Evolutionary conservation across 176 grass and related monocot species (phyloP), one percentile per base, ranked within the genome.

Genomic region (Elymus sibiricus): DNA sequence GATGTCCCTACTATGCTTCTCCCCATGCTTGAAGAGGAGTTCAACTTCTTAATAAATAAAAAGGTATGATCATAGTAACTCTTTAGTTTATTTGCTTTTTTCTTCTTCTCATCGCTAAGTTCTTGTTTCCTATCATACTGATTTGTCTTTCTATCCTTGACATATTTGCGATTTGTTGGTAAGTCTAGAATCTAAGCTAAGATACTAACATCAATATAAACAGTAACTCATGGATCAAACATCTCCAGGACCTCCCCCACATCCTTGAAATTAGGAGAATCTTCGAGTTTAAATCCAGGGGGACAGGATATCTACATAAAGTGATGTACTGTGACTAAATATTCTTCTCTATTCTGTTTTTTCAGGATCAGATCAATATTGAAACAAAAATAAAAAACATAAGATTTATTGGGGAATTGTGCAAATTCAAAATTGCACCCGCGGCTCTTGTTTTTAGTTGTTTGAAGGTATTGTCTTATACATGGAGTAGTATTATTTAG

Each of bases 381-480:
- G 97, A 99, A 82, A 99, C 97, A 78, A 99, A 99, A 86, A 99
- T 95, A 79, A 99, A 96, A 88, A 99, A 99, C 85, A 99, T 99
- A 76, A 92, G 97, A 51, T 99, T 99, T 91, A 96, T 99, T 49
- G 97, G 97, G 78, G 97, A 99, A 76, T 77, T 99, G 32, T 94
- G 97, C 92, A 99, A 99, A 85, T 99, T 99, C 81, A 99, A 94
- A 90, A 99, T 96, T 90, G 97, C 94, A 68, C 83, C 94, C 77
- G 71, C 94, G 79, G 61, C 88, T 82, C 88, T 96, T 86, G 88
- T 99, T 83, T 96, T 99, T 91, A 94, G 85, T 83, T 99, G 97
- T 86, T 96, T 99, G 61, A 99, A 99, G 97, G 97, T 99, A 90
- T 79, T 87, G 16, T 24, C 42, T 77, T 64, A 49, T 63, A 17